Evolutionary conservation across 2,329 filamentous ascomycete genomes (phyloP), one percentile per base, ranked within the genome.

Genomic region (Cercospora janseana): DNA sequence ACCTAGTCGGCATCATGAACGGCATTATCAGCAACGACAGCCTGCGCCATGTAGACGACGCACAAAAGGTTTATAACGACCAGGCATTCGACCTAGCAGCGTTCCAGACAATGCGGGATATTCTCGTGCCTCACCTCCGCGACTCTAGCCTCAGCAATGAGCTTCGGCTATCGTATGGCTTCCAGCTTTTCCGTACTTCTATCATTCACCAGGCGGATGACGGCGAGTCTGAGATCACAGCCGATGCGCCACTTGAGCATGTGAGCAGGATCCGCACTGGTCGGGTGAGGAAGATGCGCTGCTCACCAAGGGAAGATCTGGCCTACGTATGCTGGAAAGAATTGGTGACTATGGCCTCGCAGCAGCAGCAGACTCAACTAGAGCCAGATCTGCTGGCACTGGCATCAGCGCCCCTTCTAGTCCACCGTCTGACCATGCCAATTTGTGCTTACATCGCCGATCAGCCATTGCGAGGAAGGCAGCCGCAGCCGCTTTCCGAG

Each of bases 401-500:
- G 63, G 86, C 86, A 3, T 81, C 85, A 0, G 85, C 88, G 0
- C 89, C 89, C 0, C 92, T 88, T 62, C 77, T 97, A 2, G 85
- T 97, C 35, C 74, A 95, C 2, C 83, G 93, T 2, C 83, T 87
- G 9, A 89, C 87, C 0, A 75, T 95, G 12, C 84, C 88, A 0
- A 72, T 97, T n/a, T 84, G 88, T 49, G 78, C 85, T 1, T 97
- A 95, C 65, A 84, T 94, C 37, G 87, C 90, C 3, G 93, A 98
- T 67, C 92, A 96, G 65, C 91, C 92, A 1, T 75, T 98, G 15
- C 79, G 93, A 10, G 91, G 93, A 0, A 80, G 84, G 42, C 93
- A 94, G 83, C 93, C 93, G 4, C 88, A 93, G 66, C 92, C 92
- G 0, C 75, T 88, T 4, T 85, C 82, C 6, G 88, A 95, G 63